Evolutionary conservation across 352 stramenopile genomes (phyloP).

Genomic region (Globisporangium nagaii): DNA sequence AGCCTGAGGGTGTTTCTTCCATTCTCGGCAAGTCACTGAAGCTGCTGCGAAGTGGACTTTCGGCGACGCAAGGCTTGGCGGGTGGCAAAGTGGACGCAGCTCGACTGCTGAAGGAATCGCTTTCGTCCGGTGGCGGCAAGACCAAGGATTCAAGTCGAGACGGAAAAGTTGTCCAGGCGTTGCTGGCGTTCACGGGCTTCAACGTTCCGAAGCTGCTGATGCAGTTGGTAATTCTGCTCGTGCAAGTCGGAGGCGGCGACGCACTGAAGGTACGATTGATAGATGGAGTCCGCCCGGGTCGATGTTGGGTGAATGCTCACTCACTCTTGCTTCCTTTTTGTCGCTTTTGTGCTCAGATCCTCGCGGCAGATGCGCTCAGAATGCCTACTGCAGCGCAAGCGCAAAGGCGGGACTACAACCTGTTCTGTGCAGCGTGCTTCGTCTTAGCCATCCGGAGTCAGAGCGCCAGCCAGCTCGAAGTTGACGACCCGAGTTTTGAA

Average conservation of each 20-base stretch:
- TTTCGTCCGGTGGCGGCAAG: conserved; percentile 13
- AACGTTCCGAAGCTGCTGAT: conserved; percentile 19
- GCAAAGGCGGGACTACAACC: conserved; percentile 20
- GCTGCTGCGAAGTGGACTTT: neutral
- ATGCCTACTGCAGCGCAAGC: conserved; percentile 8
- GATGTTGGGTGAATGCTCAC: neutral
- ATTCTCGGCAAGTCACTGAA: conserved; percentile 25
- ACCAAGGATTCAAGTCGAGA: neutral
- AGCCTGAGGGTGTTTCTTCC: conserved; percentile 22
- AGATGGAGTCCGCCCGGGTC: too few species aligned
- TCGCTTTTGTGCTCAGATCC: conserved; percentile 6
- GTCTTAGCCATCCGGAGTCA: conserved; percentile 18
- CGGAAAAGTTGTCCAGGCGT: conserved; percentile 26
- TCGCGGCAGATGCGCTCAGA: conserved; percentile 20
- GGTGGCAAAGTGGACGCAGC: conserved; percentile 6
- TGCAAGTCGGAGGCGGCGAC: conserved; percentile 24
- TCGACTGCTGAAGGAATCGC: too few species aligned
- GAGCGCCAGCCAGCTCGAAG: neutral
- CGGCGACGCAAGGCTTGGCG: neutral
- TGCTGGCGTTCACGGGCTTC: conserved; percentile 21
- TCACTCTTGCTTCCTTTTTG: conserved; percentile 2
- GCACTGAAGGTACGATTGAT: conserved; percentile 35
- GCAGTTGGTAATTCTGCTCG: conserved; percentile 29
- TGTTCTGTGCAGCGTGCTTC: conserved; percentile 45
- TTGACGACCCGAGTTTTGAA: neutral